Conservation (phyloP, 306 rosid genomes). For the Pyrus communis region DNA sequence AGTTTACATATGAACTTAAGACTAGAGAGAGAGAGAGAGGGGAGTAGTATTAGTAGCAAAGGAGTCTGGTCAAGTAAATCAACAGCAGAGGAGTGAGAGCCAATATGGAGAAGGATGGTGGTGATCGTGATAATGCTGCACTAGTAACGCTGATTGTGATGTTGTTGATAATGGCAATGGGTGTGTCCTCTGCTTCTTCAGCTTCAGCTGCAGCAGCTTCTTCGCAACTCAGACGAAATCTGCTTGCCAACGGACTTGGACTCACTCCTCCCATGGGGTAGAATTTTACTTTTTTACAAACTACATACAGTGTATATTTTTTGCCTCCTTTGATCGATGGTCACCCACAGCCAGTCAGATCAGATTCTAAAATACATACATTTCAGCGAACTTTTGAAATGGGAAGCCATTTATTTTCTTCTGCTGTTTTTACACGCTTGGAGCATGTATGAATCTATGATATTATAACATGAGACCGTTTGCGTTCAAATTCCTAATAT, state of each 20-base stretch:
- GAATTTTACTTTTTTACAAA: too few relatives aligned
- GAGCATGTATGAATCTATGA: too few relatives aligned
- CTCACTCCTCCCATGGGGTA: conserved; percentile 93
- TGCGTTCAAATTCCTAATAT: neutral
- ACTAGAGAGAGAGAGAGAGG: too few relatives aligned
- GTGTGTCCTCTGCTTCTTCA: conserved; percentile 10
- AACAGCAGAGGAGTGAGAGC: too few relatives aligned
- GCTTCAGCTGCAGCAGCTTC: conserved; percentile 10
- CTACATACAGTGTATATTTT: too few relatives aligned
- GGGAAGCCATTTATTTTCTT: neutral
- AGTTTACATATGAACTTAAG: too few relatives aligned
- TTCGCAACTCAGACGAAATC: conserved; percentile 33
- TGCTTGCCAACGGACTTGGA: conserved; percentile 78
- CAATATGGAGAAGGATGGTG: too few relatives aligned
- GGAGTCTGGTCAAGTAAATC: too few relatives aligned
- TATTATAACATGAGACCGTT: neutral
- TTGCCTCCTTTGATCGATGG: neutral
- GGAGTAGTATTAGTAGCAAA: too few relatives aligned
- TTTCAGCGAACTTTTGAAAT: too few relatives aligned
- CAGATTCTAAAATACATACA: too few relatives aligned
- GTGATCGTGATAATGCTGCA: neutral
- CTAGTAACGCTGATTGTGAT: neutral
- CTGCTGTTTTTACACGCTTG: neutral
- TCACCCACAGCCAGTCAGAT: too few relatives aligned
- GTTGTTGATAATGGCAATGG: conserved; percentile 1